A percentile compares a stretch with the other conserved stretches of the same genome.
These are phyloP conservation scores for Petrea volubilis DNA, from an alignment of 257 asterid genomes.

Conservation along the genomic window DNA sequence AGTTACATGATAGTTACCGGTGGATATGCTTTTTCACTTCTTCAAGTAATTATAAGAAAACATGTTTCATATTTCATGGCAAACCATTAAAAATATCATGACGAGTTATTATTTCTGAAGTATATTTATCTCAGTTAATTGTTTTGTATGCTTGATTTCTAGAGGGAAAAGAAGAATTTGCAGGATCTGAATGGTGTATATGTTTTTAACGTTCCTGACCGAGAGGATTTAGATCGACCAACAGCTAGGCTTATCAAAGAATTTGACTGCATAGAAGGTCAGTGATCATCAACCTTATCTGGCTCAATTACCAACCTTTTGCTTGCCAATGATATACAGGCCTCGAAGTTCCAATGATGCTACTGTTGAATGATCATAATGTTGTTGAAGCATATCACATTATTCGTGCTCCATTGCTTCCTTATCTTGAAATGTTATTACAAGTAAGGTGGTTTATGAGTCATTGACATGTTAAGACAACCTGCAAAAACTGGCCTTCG, in stretches of 20 bases:
- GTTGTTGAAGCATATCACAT: slow-evolving; percentile 2
- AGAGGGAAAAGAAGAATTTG: slow-evolving; percentile 94
- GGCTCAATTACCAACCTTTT: background rate
- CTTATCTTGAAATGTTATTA: background rate
- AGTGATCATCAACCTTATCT: slow-evolving; percentile 15
- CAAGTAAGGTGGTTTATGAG: background rate
- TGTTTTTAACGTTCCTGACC: slow-evolving; percentile 87
- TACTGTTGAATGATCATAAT: background rate
- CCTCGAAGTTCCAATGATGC: background rate
- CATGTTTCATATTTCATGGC: background rate
- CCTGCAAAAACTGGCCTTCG: background rate
- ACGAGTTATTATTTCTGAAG: background rate
- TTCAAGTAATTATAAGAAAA: background rate
- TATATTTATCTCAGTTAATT: slow-evolving; percentile 23
- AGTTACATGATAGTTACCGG: background rate
- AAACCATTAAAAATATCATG: background rate
- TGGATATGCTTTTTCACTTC: background rate
- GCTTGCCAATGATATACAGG: slow-evolving; percentile 10
- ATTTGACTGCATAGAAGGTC: slow-evolving; percentile 75
- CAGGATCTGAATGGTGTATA: slow-evolving; percentile 86
- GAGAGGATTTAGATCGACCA: slow-evolving; percentile 86
- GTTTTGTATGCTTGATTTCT: slow-evolving; percentile 33
- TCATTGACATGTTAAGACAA: slow-evolving; percentile 3
- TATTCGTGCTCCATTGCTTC: background rate
- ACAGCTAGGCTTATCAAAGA: slow-evolving; percentile 96